Conservation (phyloP, 2,329 filamentous ascomycete species). For the Macrophomina phaseolina region DNA sequence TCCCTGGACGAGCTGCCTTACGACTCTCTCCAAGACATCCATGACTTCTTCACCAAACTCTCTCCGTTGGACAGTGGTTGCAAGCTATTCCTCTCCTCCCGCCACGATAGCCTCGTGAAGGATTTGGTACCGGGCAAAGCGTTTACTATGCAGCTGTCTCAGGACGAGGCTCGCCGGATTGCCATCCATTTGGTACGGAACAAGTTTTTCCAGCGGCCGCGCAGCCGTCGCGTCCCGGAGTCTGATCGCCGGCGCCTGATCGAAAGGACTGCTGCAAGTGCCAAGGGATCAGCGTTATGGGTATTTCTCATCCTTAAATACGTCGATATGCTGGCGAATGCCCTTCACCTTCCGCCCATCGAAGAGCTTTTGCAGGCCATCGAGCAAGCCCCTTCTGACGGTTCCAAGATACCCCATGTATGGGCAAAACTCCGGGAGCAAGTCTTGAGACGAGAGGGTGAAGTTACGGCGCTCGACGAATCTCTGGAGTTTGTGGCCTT, state of each 20-base stretch:
- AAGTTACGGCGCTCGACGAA: background rate
- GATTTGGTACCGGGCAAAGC: background rate
- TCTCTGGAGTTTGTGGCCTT: background rate
- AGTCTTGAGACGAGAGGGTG: background rate
- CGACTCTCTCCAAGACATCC: background rate
- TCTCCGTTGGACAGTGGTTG: background rate
- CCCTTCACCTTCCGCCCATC: background rate
- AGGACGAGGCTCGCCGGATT: background rate
- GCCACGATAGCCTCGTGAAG: background rate
- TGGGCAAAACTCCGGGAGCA: constrained; percentile 1
- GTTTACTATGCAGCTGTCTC: background rate
- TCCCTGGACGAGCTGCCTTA: background rate
- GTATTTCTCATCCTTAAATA: background rate
- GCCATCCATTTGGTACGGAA: background rate
- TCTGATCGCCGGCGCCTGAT: background rate
- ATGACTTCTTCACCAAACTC: background rate
- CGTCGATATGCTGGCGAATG: background rate
- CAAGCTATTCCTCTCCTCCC: constrained; percentile 14
- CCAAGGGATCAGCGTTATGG: constrained; percentile 15
- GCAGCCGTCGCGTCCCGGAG: background rate
- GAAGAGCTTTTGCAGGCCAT: background rate
- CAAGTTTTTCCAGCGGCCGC: background rate
- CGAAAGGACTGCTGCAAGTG: background rate
- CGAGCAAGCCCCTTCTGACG: background rate
- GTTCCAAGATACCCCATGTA: background rate